Conservation (phyloP, 1,284 basidiomycete species). For the Moesziomyces globuligerus region DNA sequence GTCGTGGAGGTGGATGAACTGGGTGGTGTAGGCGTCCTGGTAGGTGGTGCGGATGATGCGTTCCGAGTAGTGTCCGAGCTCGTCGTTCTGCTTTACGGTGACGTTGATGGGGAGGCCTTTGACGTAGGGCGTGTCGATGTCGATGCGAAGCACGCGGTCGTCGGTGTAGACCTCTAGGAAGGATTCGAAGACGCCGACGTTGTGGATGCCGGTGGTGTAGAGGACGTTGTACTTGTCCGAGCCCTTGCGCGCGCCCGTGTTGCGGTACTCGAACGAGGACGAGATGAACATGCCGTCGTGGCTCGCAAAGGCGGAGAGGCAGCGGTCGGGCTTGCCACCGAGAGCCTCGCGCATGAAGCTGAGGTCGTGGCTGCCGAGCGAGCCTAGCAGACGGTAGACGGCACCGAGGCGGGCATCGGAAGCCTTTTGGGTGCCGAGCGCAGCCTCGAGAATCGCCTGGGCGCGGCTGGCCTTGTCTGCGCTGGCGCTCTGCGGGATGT, state of each 20-base stretch:
- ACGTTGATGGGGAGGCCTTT: conserved; percentile 69
- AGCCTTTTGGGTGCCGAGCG: conserved; percentile 48
- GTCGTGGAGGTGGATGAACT: conserved; percentile 64
- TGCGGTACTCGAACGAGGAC: conserved; percentile 40
- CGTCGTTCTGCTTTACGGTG: conserved; percentile 61
- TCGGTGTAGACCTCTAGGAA: conserved; percentile 69
- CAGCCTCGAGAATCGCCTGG: conserved; percentile 36
- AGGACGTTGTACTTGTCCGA: conserved; percentile 33
- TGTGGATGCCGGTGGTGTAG: conserved; percentile 56
- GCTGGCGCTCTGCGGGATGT: conserved; percentile 42
- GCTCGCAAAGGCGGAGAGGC: conserved; percentile 37
- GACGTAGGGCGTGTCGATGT: conserved; percentile 67
- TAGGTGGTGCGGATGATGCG: conserved; percentile 67
- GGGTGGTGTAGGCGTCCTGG: conserved; percentile 68
- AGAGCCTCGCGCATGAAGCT: conserved; percentile 68
- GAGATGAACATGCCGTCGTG: conserved; percentile 51
- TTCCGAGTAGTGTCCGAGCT: conserved; percentile 59
- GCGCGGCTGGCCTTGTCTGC: conserved; percentile 24
- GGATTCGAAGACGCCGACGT: conserved; percentile 69
- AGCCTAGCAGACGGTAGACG: conserved; percentile 66
- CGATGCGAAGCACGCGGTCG: conserved; percentile 68
- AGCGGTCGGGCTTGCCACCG: conserved; percentile 41
- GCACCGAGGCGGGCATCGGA: conserved; percentile 49
- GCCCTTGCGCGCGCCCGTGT: conserved; percentile 19
- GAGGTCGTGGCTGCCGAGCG: conserved; percentile 68